Evolutionary conservation across 441 rosid genomes (phyloP), one percentile per base, ranked within the genome.

Genomic region (Pelargonium fulgidum): DNA sequence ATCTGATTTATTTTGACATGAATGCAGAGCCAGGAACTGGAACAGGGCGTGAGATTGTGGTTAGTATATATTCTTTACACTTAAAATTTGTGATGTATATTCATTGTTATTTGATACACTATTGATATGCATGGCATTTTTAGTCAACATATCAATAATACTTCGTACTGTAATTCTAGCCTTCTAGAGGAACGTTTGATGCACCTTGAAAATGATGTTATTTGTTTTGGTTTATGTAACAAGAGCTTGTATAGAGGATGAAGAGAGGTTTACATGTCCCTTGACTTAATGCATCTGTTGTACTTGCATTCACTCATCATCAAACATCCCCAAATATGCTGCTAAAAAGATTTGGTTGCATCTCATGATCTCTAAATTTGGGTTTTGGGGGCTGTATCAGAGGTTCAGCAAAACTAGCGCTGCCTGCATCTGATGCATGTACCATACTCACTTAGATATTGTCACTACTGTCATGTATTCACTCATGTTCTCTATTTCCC

Each of bases 1-100:
- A 64, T 14, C 26, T 61, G 54, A 69, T 71, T n/a, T 29, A 16
- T 44, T 70, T 24, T 22, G 2, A 24, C 39, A 19, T 65, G 8
- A 66, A 70, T 81, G 76, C 86, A 83, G 85, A 81, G 65, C 79
- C 86, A 20, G 86, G 86, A 73, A 83, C 86, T 33, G 85, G 86
- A 70, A 81, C 85, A 26, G 85, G 85, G 62, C 81, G 77, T 4
- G 86, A 83, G 71, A 83, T 83, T 77, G 86, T 83, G 81, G 86
- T 81, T 42, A 83, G 86, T 82, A 71, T 58, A 26, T 33, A 22
- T 24, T 45, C 63, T 17, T 54, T 24, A 3, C 50, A 65, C 50
- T 29, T 2, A 42, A 65, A 42, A 36, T 65, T 16, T 65, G 68
- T 65, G 68, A 65, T 41, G 45, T 0, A 7, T 64, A 14, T 39